Conservation (phyloP, 2,329 filamentous ascomycete species). For the Salinomyces thailandicus region DNA sequence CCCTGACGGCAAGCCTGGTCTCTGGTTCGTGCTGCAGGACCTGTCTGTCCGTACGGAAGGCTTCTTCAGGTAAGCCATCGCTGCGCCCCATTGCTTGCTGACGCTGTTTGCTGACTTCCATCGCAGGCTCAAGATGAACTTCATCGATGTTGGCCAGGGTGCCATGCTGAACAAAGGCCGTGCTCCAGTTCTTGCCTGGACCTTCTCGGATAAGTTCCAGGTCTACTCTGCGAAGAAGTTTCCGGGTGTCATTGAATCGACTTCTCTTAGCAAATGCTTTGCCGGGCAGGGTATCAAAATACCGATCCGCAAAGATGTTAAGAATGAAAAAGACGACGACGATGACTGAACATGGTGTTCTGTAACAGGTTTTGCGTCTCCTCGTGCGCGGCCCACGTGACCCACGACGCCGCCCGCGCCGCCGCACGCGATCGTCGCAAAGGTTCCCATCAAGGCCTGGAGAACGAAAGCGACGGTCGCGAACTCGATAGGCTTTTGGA, state of each 20-base stretch:
- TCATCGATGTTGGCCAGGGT: constrained; percentile 66
- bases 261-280: constrained; percentile 81
- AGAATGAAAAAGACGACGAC: constrained; percentile 36
- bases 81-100: background rate
- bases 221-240: constrained; percentile 98
- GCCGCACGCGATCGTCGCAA: too few relatives aligned
- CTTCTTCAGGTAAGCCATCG: constrained; percentile 61
- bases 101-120: background rate
- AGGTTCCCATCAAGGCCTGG: too few relatives aligned
- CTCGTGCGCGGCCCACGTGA: too few relatives aligned
- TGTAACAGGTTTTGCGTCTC: too few relatives aligned
- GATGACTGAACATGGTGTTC: too few relatives aligned
- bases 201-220: constrained; percentile 80
- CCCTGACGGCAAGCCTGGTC: constrained; percentile 66
- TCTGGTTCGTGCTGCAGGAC: constrained; percentile 96
- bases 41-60: constrained; percentile 90
- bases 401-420: too few relatives aligned
- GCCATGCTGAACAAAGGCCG: constrained; percentile 56
- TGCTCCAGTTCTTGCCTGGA: constrained; percentile 71
- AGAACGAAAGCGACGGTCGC: too few relatives aligned
- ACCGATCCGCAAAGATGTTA: constrained; percentile 75
- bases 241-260: constrained; percentile 92
- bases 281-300: constrained; percentile 93
- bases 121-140: constrained; percentile 55
- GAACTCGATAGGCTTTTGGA: too few relatives aligned